A percentile compares a stretch with the other conserved stretches of the same genome.
phyloP scores from a whole-genome alignment of 2,329 filamentous ascomycete species.

The Nemania sp. region DNA sequence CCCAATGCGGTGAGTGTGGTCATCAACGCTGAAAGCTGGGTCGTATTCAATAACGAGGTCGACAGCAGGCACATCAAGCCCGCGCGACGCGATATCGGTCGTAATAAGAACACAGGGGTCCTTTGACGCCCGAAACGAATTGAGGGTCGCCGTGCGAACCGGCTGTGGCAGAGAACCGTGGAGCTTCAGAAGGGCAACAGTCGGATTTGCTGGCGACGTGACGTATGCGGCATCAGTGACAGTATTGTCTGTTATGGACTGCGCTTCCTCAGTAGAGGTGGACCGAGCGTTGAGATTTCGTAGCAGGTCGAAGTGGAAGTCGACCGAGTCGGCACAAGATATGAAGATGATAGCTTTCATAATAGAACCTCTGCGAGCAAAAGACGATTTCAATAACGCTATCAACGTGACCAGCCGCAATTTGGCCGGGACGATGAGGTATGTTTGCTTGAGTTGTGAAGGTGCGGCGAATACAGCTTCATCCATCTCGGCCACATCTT shows the following conservation, averaged over 20 bases:
- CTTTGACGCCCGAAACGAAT: conserved; percentile 73
- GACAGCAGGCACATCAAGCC: conserved; percentile 92
- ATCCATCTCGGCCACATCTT: conserved; percentile 49
- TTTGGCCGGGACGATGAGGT: conserved; percentile 85
- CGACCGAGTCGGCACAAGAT: conserved; percentile 93
- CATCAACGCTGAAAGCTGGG: conserved; percentile 87
- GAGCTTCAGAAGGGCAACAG: conserved; percentile 78
- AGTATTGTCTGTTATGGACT: conserved; percentile 57
- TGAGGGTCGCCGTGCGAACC: conserved; percentile 82
- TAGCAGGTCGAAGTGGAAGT: conserved; percentile 92
- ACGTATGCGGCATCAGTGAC: conserved; percentile 72
- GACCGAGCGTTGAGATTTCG: conserved; percentile 44
- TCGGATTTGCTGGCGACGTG: conserved; percentile 72
- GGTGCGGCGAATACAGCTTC: conserved; percentile 75
- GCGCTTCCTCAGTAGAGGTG: conserved; percentile 29
- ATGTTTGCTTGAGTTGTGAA: conserved; percentile 90
- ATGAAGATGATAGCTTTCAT: conserved; percentile 98
- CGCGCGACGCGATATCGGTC: conserved; percentile 93
- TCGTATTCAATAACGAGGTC: conserved; percentile 97
- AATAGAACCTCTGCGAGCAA: conserved; percentile 83
- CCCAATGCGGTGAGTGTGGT: conserved; percentile 93
- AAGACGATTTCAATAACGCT: conserved; percentile 81
- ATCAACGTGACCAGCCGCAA: conserved; percentile 86
- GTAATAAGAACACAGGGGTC: conserved; percentile 84
- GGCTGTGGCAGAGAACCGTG: conserved; percentile 91